These are phyloP conservation scores for Thelonectria rubi DNA, from an alignment of 2,329 filamentous ascomycete genomes.

Conservation along the genomic window DNA sequence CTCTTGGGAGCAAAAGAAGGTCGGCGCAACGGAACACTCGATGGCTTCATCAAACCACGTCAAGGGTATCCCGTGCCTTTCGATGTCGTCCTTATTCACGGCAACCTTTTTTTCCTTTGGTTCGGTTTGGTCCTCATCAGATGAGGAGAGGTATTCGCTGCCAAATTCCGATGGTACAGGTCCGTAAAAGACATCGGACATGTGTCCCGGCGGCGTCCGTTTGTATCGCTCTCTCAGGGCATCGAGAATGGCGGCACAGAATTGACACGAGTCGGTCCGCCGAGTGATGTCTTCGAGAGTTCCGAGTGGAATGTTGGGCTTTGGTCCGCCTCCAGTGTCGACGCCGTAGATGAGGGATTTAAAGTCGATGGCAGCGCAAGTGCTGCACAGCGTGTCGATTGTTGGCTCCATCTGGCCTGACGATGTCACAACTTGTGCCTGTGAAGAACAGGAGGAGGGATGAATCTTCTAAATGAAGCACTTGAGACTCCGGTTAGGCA, in stretches of 20 bases:
- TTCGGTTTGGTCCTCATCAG: neutral
- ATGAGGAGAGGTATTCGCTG: neutral
- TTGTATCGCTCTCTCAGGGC: slow-evolving; percentile 14
- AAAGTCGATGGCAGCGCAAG: neutral
- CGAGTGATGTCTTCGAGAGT: slow-evolving; percentile 11
- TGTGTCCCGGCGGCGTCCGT: neutral
- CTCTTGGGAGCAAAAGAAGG: slow-evolving; percentile 1
- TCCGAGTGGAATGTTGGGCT: slow-evolving; percentile 1
- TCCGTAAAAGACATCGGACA: neutral
- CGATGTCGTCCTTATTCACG: neutral
- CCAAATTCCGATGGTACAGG: neutral
- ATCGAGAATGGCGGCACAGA: slow-evolving; percentile 21
- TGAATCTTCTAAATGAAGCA: no score
- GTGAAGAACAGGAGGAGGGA: no score
- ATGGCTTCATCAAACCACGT: neutral
- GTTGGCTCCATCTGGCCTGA: neutral
- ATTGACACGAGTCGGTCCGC: slow-evolving; percentile 1
- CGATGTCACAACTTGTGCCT: neutral
- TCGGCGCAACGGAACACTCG: slow-evolving; percentile 8
- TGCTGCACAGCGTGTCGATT: neutral
- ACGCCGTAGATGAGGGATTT: neutral
- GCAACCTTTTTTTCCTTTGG: neutral
- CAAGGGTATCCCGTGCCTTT: slow-evolving; percentile 14
- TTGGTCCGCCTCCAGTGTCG: neutral
- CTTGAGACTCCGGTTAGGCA: no score